Base-by-base conservation (phyloP, 2,329 filamentous ascomycete species). In the Cytospora chrysosperma region DNA sequence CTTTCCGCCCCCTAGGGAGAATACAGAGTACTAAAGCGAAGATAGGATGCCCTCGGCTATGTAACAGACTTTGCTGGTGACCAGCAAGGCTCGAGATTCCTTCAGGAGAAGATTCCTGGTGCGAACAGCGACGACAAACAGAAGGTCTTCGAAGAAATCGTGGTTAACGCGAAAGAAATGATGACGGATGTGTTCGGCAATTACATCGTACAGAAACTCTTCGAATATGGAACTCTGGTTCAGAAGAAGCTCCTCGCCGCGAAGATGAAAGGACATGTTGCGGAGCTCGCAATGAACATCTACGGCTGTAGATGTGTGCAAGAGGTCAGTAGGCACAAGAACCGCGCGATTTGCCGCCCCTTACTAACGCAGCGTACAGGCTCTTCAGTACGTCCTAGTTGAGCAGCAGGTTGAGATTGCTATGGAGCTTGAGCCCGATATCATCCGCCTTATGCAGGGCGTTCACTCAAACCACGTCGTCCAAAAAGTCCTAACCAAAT, bases 121-220 rank as follows among this genome's bases (percentile, higher is more conserved):
- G 95, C 95, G 61, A 97, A 96, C 73, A 97, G 93, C 71, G 95
- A 98, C 66, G 94, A 97, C 72, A 98, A 97, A 76, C 92, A 96
- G 34, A 88, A 88, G 62, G 85, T 98, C 0, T 98, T 97, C 79
- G 82, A 84, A 0, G 95, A 98, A 75, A 92, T 99, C 53, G 85
- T 91, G 69, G 85, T 88, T 0, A 95, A 99, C 69, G 87, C 90
- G 1, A 76, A 96, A 32, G 92, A 94, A 72, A 80, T 99, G 55
- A 97, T 97, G 92, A 94, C 89, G 53, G 95, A 98, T 74, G 89
- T 98, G 0, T 99, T 97, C 72, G 95, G 95, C 60, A 99, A 99
- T 75, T 99, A 98, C 72, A 95, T 99, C 40, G 93, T 98, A 47
- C 95, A 99, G 72, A 98, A 97, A 75, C 88, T 98, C 73, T 97